Percentiles rank a stretch among this genome's conserved stretches.
Evolutionary conservation across 345 rosid genomes (phyloP).

Genomic region (Cardamine chenopodiifolia): DNA sequence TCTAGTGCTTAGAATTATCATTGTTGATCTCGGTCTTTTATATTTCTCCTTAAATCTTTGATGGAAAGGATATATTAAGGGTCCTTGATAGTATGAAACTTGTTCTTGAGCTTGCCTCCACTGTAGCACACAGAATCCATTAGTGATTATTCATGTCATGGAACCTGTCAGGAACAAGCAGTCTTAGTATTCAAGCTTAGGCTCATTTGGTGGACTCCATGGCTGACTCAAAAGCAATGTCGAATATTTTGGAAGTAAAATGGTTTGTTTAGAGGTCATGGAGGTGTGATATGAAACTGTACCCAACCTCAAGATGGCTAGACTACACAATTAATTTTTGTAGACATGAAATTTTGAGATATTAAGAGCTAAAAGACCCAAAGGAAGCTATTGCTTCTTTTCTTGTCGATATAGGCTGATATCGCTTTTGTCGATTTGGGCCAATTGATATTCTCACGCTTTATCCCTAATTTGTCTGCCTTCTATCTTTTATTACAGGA

Average conservation of each 20-base stretch:
- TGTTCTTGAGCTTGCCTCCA: not conserved
- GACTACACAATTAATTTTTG: not conserved
- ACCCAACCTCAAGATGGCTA: conserved; percentile 1
- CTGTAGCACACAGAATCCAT: not conserved
- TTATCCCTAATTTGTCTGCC: not conserved
- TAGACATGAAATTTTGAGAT: not conserved
- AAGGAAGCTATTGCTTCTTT: conserved; percentile 9
- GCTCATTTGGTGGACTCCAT: not conserved
- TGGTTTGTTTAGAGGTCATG: not conserved
- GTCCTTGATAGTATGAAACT: conserved; percentile 1
- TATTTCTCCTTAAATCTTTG: not conserved
- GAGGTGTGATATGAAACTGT: not conserved
- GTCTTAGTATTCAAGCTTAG: not conserved
- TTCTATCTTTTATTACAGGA: conserved; percentile 48
- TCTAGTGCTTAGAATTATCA: not conserved
- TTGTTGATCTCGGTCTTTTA: conserved; percentile 10
- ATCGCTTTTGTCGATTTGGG: not conserved
- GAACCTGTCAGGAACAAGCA: conserved; percentile 18
- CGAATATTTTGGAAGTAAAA: not conserved
- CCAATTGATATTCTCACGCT: conserved; percentile 3
- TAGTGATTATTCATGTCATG: not conserved
- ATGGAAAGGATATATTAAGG: not conserved
- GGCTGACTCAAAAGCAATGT: not conserved
- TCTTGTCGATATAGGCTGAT: not conserved
- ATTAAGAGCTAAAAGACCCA: not conserved